Percentiles rank a stretch among this genome's conserved stretches.
Conservation (phyloP, 192 early-diverging fungal species). For the Rhizophlyctis rosea region DNA sequence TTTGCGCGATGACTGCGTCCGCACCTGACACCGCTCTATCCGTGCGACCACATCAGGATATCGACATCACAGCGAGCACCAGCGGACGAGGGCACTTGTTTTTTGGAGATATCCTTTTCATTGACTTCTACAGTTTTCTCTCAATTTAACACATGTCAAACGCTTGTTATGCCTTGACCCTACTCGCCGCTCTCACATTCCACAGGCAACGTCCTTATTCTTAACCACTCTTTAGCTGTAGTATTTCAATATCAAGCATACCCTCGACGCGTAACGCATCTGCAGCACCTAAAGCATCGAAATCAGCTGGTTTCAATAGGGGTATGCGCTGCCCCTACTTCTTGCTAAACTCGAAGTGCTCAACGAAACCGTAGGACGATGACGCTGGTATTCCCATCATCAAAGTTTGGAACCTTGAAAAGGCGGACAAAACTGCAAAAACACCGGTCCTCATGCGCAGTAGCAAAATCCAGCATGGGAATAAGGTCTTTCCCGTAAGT, state of each 20-base stretch:
- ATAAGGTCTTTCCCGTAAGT: slow-evolving; percentile 64
- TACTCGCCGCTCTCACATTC: slow-evolving; percentile 18
- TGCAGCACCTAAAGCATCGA: slow-evolving; percentile 74
- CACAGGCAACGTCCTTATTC: slow-evolving; percentile 26
- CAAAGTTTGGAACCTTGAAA: slow-evolving; percentile 82
- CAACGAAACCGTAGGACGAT: slow-evolving; percentile 38
- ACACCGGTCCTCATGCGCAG: slow-evolving; percentile 58
- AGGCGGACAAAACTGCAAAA: slow-evolving; percentile 45
- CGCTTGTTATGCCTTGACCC: slow-evolving; percentile 7
- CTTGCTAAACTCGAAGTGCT: neutral
- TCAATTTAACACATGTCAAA: neutral
- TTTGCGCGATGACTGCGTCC: slow-evolving; percentile 7
- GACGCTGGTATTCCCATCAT: slow-evolving; percentile 54
- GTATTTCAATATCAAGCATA: slow-evolving; percentile 37
- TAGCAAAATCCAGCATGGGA: slow-evolving; percentile 64
- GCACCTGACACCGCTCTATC: neutral
- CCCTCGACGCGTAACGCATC: slow-evolving; percentile 68
- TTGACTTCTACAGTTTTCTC: neutral
- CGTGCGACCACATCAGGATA: slow-evolving; percentile 18
- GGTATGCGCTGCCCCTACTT: slow-evolving; percentile 34
- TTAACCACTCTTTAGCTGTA: slow-evolving; percentile 32
- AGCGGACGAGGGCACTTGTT: slow-evolving; percentile 52
- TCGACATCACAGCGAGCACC: slow-evolving; percentile 44
- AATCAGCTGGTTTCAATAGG: slow-evolving; percentile 79
- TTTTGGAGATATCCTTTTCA: slow-evolving; percentile 36